These are phyloP conservation scores for Suillus clintonianus DNA, from an alignment of 768 basidiomycete species.

Conservation along the genomic window DNA sequence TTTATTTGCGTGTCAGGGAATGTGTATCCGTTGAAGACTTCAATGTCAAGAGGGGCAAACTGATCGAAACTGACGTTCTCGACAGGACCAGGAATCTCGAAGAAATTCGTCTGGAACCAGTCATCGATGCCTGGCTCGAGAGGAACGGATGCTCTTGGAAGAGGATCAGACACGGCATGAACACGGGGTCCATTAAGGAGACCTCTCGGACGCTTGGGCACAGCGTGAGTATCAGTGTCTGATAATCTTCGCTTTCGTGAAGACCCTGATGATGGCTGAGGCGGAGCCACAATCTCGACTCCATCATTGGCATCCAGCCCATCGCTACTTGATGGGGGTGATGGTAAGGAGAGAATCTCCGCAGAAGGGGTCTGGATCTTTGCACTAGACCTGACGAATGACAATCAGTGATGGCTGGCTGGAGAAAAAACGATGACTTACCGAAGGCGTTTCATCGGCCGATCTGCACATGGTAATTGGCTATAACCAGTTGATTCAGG, in stretches of 20 bases:
- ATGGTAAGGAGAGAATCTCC: neutral
- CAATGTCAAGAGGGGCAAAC: slow-evolving; percentile 31
- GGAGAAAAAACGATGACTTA: neutral
- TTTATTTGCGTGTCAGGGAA: slow-evolving; percentile 6
- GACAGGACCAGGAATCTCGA: slow-evolving; percentile 29
- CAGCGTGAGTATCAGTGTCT: slow-evolving; percentile 21
- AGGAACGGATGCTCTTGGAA: slow-evolving; percentile 14
- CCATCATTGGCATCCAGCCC: slow-evolving; percentile 3
- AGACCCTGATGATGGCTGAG: neutral
- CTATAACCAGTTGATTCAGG: neutral
- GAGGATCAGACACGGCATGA: slow-evolving; percentile 33
- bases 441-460: slow-evolving; percentile 26
- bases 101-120: slow-evolving; percentile 37
- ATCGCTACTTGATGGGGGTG: neutral
- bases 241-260: slow-evolving; percentile 40
- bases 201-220: slow-evolving; percentile 30
- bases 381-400: neutral
- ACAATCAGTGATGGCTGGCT: neutral
- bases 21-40: slow-evolving; percentile 32
- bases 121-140: slow-evolving; percentile 30
- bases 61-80: slow-evolving; percentile 24
- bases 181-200: slow-evolving; percentile 17
- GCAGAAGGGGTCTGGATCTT: neutral
- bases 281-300: neutral
- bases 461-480: neutral